phyloP scores from a whole-genome alignment of 108 stramenopile species.

The Aurantiochytrium sp. region DNA sequence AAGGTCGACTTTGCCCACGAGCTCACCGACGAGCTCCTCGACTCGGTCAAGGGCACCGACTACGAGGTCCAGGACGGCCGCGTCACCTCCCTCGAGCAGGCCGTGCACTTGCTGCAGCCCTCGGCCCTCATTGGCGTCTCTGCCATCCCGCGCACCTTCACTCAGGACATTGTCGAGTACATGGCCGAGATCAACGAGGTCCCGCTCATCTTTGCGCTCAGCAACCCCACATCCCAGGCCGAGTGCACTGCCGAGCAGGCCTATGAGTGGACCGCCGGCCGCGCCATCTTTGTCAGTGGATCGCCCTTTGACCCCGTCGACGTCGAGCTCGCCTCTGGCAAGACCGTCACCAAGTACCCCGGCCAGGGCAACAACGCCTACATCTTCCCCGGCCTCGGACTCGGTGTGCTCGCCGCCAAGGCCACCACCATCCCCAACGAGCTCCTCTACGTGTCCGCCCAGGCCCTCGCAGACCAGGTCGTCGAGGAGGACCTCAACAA shows the following conservation, averaged over 20 bases:
- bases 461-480: constrained; percentile 74
- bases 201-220: constrained; percentile 92
- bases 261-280: constrained; percentile 88
- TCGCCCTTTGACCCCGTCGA: constrained; percentile 90
- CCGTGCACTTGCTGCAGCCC: constrained; percentile 62
- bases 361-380: constrained; percentile 84
- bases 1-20: constrained; percentile 68
- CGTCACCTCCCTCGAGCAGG: constrained; percentile 17
- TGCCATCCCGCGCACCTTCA: constrained; percentile 77
- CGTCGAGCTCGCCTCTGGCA: constrained; percentile 41
- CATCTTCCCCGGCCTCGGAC: constrained; percentile 72
- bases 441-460: constrained; percentile 82
- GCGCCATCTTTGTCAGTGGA: constrained; percentile 84
- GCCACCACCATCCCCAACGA: constrained; percentile 75
- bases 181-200: constrained; percentile 71
- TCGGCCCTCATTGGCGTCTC: constrained; percentile 86
- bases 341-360: constrained; percentile 68
- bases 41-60: constrained; percentile 57
- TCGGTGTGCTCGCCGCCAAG: constrained; percentile 77
- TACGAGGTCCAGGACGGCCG: not conserved
- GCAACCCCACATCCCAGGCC: constrained; percentile 90
- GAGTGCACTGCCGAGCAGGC: constrained; percentile 96
- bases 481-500: constrained; percentile 67
- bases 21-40: constrained; percentile 61
- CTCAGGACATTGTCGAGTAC: constrained; percentile 54